Base-by-base conservation (phyloP, 2,329 filamentous ascomycete species). In the Alternaria triticimaculans region DNA sequence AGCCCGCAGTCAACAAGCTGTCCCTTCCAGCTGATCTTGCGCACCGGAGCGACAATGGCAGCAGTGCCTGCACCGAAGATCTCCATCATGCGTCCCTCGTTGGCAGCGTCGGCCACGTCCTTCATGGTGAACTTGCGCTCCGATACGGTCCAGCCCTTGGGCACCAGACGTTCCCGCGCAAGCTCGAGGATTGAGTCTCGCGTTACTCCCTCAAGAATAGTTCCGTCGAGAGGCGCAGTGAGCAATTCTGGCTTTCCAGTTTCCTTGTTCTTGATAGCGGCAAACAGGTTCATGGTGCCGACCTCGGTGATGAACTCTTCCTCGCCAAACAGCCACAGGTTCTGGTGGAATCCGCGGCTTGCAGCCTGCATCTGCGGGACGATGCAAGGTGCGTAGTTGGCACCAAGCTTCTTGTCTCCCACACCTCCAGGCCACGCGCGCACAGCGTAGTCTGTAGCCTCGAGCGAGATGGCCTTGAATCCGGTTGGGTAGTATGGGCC, bases 331-430 rank as follows among this genome's bases (percentile, higher is more conserved):
- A 99, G 85, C 96, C 96, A 99, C 58, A 99, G 87, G 82, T 98
- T 99, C 85, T 99, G 96, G 83, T 98, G 95, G 87, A 94, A 97
- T 21, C 96, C 96, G 60, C 94, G 89, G 80, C 90, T 92, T 49
- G 94, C 93, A 45, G 96, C 96, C 82, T 97, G 89, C 75, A 96
- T 88, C 83, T 99, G 96, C 18, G 96, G 96, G n/a, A 98, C 85
- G 75, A 99, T 95, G 84, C 96, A 98, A 6, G 96, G 96, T n/a
- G 96, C 96, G 81, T 99, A 99, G 87, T 99, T 99, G 76, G 95
- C 96, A 66, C 96, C 96, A 33, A 99, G 89, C 85, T 99, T 99
- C 89, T 96, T 97, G 85, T 98, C 94, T 74, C 96, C 96, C 30
- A 97, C 95, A 78, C 96, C 96, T 64, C 96, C 96, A 50, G 96